Conservation (phyloP, 2,329 filamentous ascomycete species). For the Alternaria novae-zelandiae region DNA sequence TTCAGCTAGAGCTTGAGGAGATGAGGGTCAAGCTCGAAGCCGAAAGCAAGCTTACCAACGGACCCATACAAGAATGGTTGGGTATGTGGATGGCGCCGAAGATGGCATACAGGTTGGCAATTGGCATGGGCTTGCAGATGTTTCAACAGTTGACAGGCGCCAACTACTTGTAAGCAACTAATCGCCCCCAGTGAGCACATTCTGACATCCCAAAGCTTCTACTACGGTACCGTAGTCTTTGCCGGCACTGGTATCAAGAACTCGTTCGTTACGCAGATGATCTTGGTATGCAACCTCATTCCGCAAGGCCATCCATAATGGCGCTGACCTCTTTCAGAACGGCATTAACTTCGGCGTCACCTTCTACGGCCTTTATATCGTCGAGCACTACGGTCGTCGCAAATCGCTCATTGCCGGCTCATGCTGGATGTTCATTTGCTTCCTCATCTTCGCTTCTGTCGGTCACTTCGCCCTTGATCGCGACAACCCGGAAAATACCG, state of each 20-base stretch:
- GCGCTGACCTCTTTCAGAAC: conserved; percentile 27
- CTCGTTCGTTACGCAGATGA: conserved; percentile 55
- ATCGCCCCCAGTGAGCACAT: background rate
- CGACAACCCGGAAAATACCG: conserved; percentile 35
- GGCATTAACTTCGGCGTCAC: conserved; percentile 56
- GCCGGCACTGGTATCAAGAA: conserved; percentile 48
- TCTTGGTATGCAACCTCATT: conserved; percentile 43
- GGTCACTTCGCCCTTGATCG: conserved; percentile 52
- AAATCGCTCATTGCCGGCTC: conserved; percentile 53
- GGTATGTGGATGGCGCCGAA: conserved; percentile 69
- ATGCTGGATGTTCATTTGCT: conserved; percentile 61
- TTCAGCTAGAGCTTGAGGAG: conserved; percentile 60
- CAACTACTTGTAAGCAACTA: conserved; percentile 47
- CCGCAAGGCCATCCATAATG: no score
- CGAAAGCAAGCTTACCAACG: conserved; percentile 44
- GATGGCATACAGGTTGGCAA: conserved; percentile 67
- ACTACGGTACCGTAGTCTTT: conserved; percentile 56
- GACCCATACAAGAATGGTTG: conserved; percentile 58
- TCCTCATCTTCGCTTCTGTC: conserved; percentile 59
- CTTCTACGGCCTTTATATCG: conserved; percentile 53
- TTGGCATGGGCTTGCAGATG: conserved; percentile 68
- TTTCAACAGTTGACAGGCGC: conserved; percentile 70
- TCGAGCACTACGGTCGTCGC: conserved; percentile 54
- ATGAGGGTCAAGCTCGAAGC: conserved; percentile 61
- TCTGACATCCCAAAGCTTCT: conserved; percentile 50